phyloP scores from a whole-genome alignment of 768 basidiomycete genomes.

The Rhodosporidiobolus odoratus region DNA sequence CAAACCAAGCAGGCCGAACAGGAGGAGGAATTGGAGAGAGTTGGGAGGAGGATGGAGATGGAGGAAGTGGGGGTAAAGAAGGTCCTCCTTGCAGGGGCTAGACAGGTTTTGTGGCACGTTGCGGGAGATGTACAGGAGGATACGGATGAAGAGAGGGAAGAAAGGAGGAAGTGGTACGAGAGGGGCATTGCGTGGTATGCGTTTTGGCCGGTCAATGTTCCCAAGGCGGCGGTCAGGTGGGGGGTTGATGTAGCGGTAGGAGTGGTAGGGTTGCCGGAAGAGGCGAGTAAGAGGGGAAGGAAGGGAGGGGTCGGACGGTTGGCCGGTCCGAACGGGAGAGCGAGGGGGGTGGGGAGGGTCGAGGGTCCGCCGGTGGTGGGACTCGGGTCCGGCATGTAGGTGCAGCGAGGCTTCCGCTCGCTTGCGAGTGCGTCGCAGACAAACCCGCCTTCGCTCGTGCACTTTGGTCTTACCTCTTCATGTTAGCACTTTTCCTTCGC shows the following conservation, averaged over 20 bases:
- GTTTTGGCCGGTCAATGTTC: conserved; percentile 21
- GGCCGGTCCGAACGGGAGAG: neutral
- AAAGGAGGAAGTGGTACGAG: conserved; percentile 11
- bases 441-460: no score
- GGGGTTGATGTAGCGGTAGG: neutral
- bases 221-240: conserved; percentile 11
- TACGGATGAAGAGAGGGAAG: neutral
- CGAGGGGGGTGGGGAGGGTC: neutral
- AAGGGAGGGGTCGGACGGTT: neutral
- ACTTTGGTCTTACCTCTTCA: no score
- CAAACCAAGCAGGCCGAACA: neutral
- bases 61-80: neutral
- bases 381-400: no score
- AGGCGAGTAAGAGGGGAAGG: neutral
- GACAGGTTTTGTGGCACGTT: neutral
- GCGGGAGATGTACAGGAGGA: neutral
- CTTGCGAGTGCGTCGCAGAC: no score
- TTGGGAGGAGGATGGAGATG: neutral
- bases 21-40: neutral
- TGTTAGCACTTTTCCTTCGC: no score
- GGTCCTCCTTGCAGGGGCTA: neutral
- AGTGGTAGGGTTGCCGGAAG: neutral
- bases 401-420: no score
- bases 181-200: neutral
- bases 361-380: neutral